Conservation (phyloP, 2,329 filamentous ascomycete genomes). For the Fusarium nelsonii region DNA sequence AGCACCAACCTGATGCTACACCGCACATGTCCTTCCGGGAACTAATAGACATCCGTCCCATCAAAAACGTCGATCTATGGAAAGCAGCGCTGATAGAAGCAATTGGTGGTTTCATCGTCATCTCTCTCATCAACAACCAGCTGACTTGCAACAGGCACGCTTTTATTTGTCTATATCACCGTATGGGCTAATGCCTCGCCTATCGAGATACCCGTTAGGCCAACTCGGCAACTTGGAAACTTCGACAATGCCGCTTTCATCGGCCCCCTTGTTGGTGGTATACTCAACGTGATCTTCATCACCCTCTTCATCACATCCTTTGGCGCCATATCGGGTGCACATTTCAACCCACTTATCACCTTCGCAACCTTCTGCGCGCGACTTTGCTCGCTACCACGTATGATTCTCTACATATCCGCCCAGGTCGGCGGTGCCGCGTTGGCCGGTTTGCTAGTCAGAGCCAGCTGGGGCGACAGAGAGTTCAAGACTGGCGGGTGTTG, state of each 20-base stretch:
- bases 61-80: constrained; percentile 53
- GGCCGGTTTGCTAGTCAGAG: constrained; percentile 45
- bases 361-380: constrained; percentile 65
- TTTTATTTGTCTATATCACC: constrained; percentile 43
- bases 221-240: constrained; percentile 29
- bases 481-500: constrained; percentile 51
- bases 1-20: constrained; percentile 56
- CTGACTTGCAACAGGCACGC: constrained; percentile 12
- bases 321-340: constrained; percentile 63
- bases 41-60: constrained; percentile 52
- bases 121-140: accelerated
- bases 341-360: constrained; percentile 67
- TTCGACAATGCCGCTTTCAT: constrained; percentile 49
- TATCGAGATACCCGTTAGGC: constrained; percentile 11
- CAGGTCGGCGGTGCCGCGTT: constrained; percentile 59
- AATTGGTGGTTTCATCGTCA: constrained; percentile 32
- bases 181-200: constrained; percentile 37
- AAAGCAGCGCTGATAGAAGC: constrained; percentile 58
- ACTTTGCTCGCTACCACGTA: constrained; percentile 62
- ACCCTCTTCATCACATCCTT: constrained; percentile 64
- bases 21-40: constrained; percentile 55
- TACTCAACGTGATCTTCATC: constrained; percentile 53
- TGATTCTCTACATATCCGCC: constrained; percentile 62
- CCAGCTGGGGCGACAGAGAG: constrained; percentile 49
- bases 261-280: constrained; percentile 48